Conservation (phyloP, 2,329 filamentous ascomycete species). For the Aspergillus versicolor region DNA sequence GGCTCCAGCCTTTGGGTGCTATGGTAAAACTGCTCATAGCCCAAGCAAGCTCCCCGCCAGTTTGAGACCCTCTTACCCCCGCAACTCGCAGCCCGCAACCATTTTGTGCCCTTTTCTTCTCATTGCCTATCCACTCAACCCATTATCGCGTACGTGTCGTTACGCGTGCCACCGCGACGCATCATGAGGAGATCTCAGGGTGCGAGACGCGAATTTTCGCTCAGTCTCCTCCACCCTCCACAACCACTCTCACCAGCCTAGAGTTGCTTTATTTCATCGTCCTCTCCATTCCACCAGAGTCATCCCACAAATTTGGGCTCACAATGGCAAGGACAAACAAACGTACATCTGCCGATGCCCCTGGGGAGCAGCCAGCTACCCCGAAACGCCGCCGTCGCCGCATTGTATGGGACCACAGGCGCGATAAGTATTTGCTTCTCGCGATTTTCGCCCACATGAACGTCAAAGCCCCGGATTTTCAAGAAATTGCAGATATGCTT, state of each 20-base stretch:
- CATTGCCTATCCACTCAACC: neutral
- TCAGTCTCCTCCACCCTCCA: neutral
- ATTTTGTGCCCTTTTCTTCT: neutral
- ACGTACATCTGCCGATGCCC: neutral
- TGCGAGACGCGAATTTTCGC: neutral
- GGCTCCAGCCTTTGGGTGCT: neutral
- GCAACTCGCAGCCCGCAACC: neutral
- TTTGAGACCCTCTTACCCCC: neutral
- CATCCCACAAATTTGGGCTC: neutral
- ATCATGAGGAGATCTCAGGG: neutral
- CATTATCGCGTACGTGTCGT: neutral
- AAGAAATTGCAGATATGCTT: constrained; percentile 8
- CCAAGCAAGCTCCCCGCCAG: neutral
- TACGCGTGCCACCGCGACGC: neutral
- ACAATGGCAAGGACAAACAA: neutral
- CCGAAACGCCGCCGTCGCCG: neutral
- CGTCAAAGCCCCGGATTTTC: constrained; percentile 1
- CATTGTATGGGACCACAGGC: constrained; percentile 10
- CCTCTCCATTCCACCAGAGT: neutral
- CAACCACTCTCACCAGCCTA: neutral
- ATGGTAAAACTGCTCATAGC: neutral
- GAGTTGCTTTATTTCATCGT: neutral
- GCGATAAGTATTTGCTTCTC: constrained; percentile 12
- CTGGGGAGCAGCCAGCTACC: neutral
- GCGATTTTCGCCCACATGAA: constrained; percentile 12